Percentiles rank a stretch among this genome's conserved stretches.
Evolutionary conservation across 2,329 filamentous ascomycete species (phyloP).

Genomic region (Fusarium ramigenum): DNA sequence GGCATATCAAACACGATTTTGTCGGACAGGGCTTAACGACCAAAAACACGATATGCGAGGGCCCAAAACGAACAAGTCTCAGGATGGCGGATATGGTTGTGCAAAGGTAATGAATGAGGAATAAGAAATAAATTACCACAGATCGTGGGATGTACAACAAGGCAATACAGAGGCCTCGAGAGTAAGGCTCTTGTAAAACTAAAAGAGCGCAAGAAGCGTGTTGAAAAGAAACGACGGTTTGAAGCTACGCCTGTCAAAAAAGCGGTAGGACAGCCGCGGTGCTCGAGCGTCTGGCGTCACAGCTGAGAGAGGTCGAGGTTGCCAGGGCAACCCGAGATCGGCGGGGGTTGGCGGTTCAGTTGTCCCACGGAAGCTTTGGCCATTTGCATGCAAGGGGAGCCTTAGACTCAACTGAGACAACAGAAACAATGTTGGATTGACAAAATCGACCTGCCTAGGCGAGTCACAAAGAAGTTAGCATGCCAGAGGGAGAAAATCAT

Average conservation of each 20-base stretch:
- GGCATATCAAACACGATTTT: constrained; percentile 36
- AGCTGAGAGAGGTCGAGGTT: constrained; percentile 13
- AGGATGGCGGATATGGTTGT: constrained; percentile 4
- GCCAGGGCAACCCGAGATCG: constrained; percentile 23
- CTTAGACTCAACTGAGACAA: constrained; percentile 13
- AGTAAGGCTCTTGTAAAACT: constrained; percentile 9
- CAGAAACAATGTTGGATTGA: constrained; percentile 3
- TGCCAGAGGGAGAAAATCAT: not conserved
- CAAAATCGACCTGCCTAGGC: not conserved
- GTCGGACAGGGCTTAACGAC: constrained; percentile 22
- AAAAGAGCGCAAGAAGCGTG: constrained; percentile 29
- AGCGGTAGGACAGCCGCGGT: constrained; percentile 36
- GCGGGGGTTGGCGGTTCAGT: constrained; percentile 23
- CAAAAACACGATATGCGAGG: constrained; percentile 15
- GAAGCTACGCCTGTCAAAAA: constrained; percentile 38
- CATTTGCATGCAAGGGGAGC: constrained; percentile 9
- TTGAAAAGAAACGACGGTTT: constrained; percentile 23
- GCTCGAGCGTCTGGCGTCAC: constrained; percentile 28
- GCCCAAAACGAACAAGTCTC: constrained; percentile 5
- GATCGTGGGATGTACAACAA: not conserved
- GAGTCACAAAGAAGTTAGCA: not conserved
- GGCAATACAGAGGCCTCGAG: constrained; percentile 25
- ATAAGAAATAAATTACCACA: constrained; percentile 17
- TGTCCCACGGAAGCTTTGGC: constrained; percentile 21
- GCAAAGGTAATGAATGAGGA: constrained; percentile 4